Conservation (phyloP, 2,329 filamentous ascomycete genomes). For the Magnaporthiopsis rhizophila region DNA sequence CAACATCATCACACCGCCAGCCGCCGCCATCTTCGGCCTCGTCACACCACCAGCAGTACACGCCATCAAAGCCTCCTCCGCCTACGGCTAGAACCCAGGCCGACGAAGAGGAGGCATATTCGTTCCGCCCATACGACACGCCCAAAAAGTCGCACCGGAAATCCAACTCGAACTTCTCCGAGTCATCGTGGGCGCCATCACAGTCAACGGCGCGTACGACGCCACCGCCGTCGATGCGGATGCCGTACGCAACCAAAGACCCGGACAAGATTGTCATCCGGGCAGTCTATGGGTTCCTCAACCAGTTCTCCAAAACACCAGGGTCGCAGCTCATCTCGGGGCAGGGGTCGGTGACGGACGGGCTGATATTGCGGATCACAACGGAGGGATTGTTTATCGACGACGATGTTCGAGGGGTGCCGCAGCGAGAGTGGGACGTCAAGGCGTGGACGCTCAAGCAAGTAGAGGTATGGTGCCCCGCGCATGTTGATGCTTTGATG, state of each 20-base stretch:
- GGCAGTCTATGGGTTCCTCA: slow-evolving; percentile 88
- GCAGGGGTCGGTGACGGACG: slow-evolving; percentile 80
- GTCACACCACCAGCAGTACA: slow-evolving; percentile 14
- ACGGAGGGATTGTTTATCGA: slow-evolving; percentile 96
- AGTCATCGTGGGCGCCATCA: slow-evolving; percentile 79
- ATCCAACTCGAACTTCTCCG: slow-evolving; percentile 67
- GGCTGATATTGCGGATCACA: slow-evolving; percentile 82
- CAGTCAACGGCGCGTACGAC: slow-evolving; percentile 77
- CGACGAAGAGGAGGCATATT: slow-evolving; percentile 59
- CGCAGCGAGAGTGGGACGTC: slow-evolving; percentile 97
- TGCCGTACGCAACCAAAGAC: slow-evolving; percentile 78
- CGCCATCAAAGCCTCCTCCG: slow-evolving; percentile 26
- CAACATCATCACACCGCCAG: slow-evolving; percentile 22
- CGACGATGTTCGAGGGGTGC: slow-evolving; percentile 82
- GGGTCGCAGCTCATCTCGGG: slow-evolving; percentile 83
- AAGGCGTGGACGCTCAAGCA: slow-evolving; percentile 96
- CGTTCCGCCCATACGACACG: slow-evolving; percentile 70
- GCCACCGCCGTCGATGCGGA: slow-evolving; percentile 69
- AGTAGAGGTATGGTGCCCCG: slow-evolving; percentile 79
- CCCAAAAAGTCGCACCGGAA: slow-evolving; percentile 46
- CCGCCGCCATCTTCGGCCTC: slow-evolving; percentile 14
- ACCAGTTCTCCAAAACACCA: slow-evolving; percentile 79
- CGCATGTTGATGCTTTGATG: slow-evolving; percentile 45
- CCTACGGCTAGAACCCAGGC: slow-evolving; percentile 50
- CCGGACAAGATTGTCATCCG: slow-evolving; percentile 94